Percentiles rank a stretch among this genome's conserved stretches.
phyloP scores from a whole-genome alignment of 768 basidiomycete genomes.

The Russula dissimulans region DNA sequence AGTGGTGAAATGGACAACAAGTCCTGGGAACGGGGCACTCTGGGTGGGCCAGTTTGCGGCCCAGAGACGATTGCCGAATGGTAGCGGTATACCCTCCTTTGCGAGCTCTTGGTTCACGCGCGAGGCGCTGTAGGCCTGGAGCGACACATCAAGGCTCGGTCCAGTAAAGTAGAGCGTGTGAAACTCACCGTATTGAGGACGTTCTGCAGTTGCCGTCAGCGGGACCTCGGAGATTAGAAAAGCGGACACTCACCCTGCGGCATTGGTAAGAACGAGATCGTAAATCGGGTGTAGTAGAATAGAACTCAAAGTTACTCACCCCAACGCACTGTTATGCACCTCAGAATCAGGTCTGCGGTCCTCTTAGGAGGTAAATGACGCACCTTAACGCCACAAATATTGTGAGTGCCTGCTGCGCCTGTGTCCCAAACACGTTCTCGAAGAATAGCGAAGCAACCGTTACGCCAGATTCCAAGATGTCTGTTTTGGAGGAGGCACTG shows the following conservation, averaged over 20 bases:
- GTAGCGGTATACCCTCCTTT: conserved; percentile 53
- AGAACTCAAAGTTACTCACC: conserved; percentile 18
- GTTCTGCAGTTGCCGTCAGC: conserved; percentile 4
- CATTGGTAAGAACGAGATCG: not conserved
- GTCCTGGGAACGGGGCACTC: conserved; percentile 45
- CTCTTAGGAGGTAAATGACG: not conserved
- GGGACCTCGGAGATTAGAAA: not conserved
- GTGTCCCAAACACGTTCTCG: conserved; percentile 44
- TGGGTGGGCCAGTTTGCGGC: conserved; percentile 55
- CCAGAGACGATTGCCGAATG: conserved; percentile 51
- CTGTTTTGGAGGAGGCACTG: conserved; percentile 37
- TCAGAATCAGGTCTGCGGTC: not conserved
- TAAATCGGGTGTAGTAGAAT: not conserved
- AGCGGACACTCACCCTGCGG: conserved; percentile 2
- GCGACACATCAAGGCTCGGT: not conserved
- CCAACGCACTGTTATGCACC: conserved; percentile 27
- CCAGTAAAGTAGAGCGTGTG: no score
- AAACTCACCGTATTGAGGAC: conserved; percentile 4
- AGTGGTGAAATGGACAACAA: conserved; percentile 47
- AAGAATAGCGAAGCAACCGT: conserved; percentile 57
- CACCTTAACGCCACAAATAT: conserved; percentile 51
- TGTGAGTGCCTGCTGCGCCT: conserved; percentile 45
- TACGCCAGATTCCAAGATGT: conserved; percentile 40
- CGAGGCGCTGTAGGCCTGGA: conserved; percentile 41
- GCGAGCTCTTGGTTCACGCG: conserved; percentile 54